Conservation (phyloP, 768 basidiomycete species). For the Mycena rebaudengoi region DNA sequence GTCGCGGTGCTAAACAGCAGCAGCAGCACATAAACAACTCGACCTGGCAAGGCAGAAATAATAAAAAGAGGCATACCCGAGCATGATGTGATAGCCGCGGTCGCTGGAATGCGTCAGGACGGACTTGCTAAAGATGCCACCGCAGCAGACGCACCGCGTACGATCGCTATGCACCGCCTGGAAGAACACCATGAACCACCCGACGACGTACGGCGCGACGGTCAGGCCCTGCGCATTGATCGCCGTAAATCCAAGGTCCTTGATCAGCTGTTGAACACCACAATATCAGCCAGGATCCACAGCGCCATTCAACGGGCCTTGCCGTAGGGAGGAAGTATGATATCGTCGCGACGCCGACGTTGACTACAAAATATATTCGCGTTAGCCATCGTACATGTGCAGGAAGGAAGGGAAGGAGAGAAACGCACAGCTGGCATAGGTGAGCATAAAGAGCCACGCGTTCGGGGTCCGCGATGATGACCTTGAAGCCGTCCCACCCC, state of each 20-base stretch:
- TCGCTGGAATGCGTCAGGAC: too few species aligned
- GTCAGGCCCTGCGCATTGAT: slow-evolving; percentile 67
- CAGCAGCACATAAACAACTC: too few species aligned
- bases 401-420: not conserved
- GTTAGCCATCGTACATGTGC: too few species aligned
- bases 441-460: slow-evolving; percentile 60
- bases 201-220: slow-evolving; percentile 63
- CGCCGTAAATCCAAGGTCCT: slow-evolving; percentile 61
- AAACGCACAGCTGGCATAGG: slow-evolving; percentile 57
- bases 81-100: slow-evolving; percentile 65
- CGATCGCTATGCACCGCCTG: slow-evolving; percentile 65
- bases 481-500: slow-evolving; percentile 64
- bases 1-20: slow-evolving; percentile 52
- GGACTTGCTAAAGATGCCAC: too few species aligned
- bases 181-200: slow-evolving; percentile 63
- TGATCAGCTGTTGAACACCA: slow-evolving; percentile 51
- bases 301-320: slow-evolving; percentile 12
- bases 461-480: slow-evolving; percentile 57
- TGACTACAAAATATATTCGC: slow-evolving; percentile 47
- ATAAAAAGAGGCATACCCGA: too few species aligned
- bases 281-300: not conserved
- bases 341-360: slow-evolving; percentile 63
- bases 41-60: too few species aligned
- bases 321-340: slow-evolving; percentile 67
- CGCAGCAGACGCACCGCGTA: slow-evolving; percentile 39